phyloP scores from a whole-genome alignment of 176 grass and related monocot genomes.

The Metroxylon sagu region DNA sequence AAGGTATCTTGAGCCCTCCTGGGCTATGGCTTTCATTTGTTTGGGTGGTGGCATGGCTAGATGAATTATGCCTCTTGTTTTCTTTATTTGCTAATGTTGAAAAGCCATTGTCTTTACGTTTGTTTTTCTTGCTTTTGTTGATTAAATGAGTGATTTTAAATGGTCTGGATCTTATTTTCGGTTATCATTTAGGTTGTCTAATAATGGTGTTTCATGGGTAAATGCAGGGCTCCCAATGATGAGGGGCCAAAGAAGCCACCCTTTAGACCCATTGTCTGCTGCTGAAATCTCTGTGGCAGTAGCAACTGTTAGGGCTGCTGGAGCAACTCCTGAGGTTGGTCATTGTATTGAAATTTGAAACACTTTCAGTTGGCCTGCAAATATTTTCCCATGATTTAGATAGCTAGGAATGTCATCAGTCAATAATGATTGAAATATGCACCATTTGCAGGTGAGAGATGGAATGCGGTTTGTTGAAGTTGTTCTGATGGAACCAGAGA shows the following conservation, averaged over 20 bases:
- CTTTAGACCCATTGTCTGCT: slow-evolving; percentile 92
- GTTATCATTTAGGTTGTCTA: neutral
- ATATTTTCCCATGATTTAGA: neutral
- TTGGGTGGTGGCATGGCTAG: too few relatives aligned
- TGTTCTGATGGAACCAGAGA: slow-evolving; percentile 92
- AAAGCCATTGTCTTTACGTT: too few relatives aligned
- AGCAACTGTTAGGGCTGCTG: slow-evolving; percentile 91
- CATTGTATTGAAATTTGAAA: too few relatives aligned
- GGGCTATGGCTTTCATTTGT: too few relatives aligned
- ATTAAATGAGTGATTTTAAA: too few relatives aligned
- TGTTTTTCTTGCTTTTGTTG: too few relatives aligned
- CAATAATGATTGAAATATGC: neutral
- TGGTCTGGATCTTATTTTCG: neutral
- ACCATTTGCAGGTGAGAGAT: slow-evolving; percentile 51
- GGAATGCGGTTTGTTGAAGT: slow-evolving; percentile 98
- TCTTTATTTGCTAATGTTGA: too few relatives aligned
- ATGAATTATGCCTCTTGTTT: too few relatives aligned
- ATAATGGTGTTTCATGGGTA: slow-evolving; percentile 3
- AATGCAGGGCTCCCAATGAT: slow-evolving; percentile 80
- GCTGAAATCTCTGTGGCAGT: slow-evolving; percentile 99
- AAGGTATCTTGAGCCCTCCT: too few relatives aligned
- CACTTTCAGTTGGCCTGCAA: neutral
- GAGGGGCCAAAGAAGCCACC: slow-evolving; percentile 83
- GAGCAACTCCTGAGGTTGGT: slow-evolving; percentile 87
- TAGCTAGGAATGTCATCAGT: slow-evolving; percentile 3